Evolutionary conservation across 352 stramenopile genomes (phyloP), one percentile per base, ranked within the genome.

Genomic region (Globisporangium nunn): DNA sequence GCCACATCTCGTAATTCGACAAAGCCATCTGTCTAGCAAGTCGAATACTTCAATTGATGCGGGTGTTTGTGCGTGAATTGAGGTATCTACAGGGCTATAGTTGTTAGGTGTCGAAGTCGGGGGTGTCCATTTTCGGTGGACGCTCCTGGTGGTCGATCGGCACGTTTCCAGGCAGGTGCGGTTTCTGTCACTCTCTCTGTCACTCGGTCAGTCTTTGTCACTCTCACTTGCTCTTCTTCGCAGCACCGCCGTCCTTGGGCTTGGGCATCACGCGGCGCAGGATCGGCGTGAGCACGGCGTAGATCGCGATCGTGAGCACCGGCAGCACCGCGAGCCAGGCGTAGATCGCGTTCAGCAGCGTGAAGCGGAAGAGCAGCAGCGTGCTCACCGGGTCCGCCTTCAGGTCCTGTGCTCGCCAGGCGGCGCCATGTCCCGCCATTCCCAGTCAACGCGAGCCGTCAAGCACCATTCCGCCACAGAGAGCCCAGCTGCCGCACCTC

Each of bases 281-380:
- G 48, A 91, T 71, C 5, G 79, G 80, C 35, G 74, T 81, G 48
- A 93, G 68, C 31, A 90, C 61, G 31, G 68, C 58, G 69, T 93
- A 93, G 53, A 90, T 61, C 41, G 61, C 59, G 56, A 76, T 62
- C 39, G 80, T 89, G 30, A 85, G 65, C n/a, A 89, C 62, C 3
- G 78, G 77, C 49, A 87, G 66, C 43, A 78, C 72, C 23, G 74
- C 74, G 54, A 88, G 61, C 83, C 83, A 93, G 71, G 87, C 75
- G 69, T 88, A 90, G 53, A 90, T 88, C 37, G 80, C 82, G 62
- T 87, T 62, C 58, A 93, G 63, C 18, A 93, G 70, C 33, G 78
- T 88, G 66, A 89, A 93, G 64, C 78, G 82, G 66, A 91, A 93
- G 35, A 75, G 65, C 56, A 87, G 64, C 51, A 93, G 67, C 54